Percentiles rank a stretch among this genome's conserved stretches.
phyloP scores from a whole-genome alignment of 257 asterid species.

The Solanum bulbocastanum region DNA sequence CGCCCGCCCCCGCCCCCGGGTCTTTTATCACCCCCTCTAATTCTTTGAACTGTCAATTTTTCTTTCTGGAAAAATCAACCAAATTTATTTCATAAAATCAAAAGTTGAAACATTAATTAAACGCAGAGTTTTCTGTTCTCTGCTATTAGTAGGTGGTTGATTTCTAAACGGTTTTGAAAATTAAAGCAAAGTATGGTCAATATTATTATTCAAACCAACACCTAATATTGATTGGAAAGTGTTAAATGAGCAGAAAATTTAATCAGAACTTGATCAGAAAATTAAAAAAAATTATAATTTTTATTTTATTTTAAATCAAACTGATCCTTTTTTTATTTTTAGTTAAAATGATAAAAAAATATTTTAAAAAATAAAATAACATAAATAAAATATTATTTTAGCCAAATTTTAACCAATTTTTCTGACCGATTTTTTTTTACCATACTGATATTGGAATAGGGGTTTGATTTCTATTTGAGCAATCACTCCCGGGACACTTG shows the following conservation, averaged over 20 bases:
- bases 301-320: no score
- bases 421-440: no score
- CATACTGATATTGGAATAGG: neutral
- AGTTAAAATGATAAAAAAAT: no score
- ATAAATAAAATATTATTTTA: no score
- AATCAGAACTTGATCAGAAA: no score
- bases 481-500: neutral
- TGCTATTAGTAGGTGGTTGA: neutral
- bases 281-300: no score
- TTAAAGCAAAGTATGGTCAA: neutral
- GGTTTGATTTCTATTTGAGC: neutral
- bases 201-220: no score
- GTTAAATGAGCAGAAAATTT: no score
- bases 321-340: no score
- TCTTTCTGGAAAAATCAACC: neutral
- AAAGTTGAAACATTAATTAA: neutral
- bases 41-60: neutral
- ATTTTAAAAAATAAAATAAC: no score
- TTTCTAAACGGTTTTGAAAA: neutral
- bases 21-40: neutral
- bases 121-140: neutral
- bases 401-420: no score
- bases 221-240: neutral
- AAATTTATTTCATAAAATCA: neutral
- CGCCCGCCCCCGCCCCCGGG: no score